Percentiles rank a stretch among this genome's conserved stretches.
phyloP scores from a whole-genome alignment of 345 rosid genomes.

The Luvunga scandens region DNA sequence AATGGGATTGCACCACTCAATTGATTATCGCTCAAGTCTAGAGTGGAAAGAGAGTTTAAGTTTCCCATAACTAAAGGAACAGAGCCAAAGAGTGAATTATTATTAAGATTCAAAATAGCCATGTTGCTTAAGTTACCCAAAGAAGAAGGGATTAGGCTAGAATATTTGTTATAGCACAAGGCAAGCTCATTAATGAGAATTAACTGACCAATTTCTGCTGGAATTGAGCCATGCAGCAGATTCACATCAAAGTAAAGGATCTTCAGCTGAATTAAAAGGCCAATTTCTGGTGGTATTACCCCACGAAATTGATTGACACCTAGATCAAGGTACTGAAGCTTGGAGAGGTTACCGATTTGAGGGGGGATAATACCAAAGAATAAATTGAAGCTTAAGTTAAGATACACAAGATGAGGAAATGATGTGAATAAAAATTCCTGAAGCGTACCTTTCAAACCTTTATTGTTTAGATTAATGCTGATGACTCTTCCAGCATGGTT shows the following conservation, averaged over 20 bases:
- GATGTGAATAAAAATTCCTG: conserved; percentile 19
- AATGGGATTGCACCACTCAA: too few relatives aligned
- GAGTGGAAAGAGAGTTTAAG: too few relatives aligned
- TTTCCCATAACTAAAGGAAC: too few relatives aligned
- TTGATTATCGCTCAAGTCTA: too few relatives aligned
- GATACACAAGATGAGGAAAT: conserved; percentile 18
- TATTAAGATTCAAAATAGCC: too few relatives aligned
- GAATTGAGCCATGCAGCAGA: too few relatives aligned
- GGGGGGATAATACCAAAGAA: not conserved
- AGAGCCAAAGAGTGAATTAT: too few relatives aligned
- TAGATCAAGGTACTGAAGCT: conserved; percentile 20
- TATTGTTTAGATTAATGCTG: conserved; percentile 22
- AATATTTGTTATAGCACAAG: too few relatives aligned
- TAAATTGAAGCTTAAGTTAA: conserved; percentile 22
- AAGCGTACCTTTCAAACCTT: conserved; percentile 23
- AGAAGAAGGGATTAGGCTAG: rapidly evolving
- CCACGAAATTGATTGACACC: conserved; percentile 8
- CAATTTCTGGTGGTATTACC: conserved; percentile 18
- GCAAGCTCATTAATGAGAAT: too few relatives aligned
- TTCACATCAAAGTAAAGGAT: too few relatives aligned
- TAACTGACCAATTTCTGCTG: too few relatives aligned
- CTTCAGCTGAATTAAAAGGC: not conserved
- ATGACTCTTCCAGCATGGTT: not conserved
- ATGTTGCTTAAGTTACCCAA: too few relatives aligned
- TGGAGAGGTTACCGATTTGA: conserved; percentile 14